These are phyloP conservation scores for Wilcoxina mikolae DNA, from an alignment of 495 filamentous ascomycete species.

Conservation along the genomic window DNA sequence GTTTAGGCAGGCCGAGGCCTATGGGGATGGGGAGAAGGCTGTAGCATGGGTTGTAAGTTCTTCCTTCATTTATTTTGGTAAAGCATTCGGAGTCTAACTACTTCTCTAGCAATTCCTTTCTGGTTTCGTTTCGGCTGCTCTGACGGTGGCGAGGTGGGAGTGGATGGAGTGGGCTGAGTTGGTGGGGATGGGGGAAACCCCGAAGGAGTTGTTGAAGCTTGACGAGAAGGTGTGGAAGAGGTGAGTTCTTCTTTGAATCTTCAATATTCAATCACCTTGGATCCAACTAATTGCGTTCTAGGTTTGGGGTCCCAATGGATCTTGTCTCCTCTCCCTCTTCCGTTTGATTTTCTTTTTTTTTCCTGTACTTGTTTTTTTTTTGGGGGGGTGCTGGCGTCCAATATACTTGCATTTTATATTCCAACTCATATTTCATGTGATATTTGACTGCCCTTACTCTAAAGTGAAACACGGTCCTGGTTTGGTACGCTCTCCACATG, in stretches of 20 bases:
- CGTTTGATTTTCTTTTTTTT: neutral
- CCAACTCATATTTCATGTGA: too few species aligned
- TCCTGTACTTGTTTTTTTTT: neutral
- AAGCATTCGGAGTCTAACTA: neutral
- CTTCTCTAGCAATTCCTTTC: neutral
- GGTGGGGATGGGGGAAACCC: neutral
- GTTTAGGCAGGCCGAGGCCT: conserved; percentile 23
- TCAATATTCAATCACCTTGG: too few species aligned
- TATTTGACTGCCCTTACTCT: too few species aligned
- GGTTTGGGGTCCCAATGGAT: neutral
- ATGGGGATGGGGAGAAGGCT: conserved; percentile 6
- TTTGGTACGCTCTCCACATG: too few species aligned
- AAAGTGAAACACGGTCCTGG: too few species aligned
- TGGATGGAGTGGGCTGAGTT: neutral
- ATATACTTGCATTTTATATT: too few species aligned
- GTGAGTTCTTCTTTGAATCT: neutral
- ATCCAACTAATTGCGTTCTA: too few species aligned
- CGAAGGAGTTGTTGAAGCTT: neutral
- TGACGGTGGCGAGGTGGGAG: neutral
- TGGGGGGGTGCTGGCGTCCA: too few species aligned
- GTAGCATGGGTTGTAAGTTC: conserved; percentile 15
- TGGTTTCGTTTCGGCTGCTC: neutral
- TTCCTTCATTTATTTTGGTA: neutral
- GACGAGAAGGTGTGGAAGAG: neutral
- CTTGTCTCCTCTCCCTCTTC: neutral